Percentiles rank a stretch among this genome's conserved stretches.
phyloP scores from a whole-genome alignment of 208 protist species.

The Leishmania aethiopica region DNA sequence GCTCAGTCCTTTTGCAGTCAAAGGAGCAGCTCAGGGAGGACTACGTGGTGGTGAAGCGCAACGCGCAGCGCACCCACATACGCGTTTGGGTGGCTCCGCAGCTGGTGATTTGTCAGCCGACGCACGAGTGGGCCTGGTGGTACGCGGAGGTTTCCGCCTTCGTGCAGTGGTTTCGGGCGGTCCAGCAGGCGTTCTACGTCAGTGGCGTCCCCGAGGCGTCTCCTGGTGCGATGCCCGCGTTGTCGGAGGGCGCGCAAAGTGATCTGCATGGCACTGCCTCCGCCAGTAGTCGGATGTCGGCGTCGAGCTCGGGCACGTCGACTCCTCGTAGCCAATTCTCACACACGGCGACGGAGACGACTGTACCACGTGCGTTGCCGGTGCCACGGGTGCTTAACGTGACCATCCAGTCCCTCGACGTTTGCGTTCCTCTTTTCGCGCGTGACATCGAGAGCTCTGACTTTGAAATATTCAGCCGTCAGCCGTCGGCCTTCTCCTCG shows the following conservation, averaged over 20 bases:
- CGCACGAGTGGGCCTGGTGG: constrained; percentile 80
- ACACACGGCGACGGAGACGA: background rate
- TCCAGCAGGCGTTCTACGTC: constrained; percentile 16
- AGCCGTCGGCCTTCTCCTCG: constrained; percentile 15
- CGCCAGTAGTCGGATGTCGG: background rate
- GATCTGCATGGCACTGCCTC: background rate
- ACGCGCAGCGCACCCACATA: constrained; percentile 48
- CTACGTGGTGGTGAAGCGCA: constrained; percentile 63
- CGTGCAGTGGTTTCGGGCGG: constrained; percentile 1
- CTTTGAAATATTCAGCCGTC: constrained; percentile 20
- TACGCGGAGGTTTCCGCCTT: constrained; percentile 29
- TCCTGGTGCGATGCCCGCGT: background rate
- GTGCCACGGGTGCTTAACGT: constrained; percentile 22
- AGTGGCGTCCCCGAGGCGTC: background rate
- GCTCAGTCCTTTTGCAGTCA: constrained; percentile 57
- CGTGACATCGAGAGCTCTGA: constrained; percentile 35
- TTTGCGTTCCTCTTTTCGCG: constrained; percentile 39
- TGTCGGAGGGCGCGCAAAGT: background rate
- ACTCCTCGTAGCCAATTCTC: background rate
- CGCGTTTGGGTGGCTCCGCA: constrained; percentile 41
- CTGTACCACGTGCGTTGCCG: background rate
- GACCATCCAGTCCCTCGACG: constrained; percentile 29
- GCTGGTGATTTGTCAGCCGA: constrained; percentile 47
- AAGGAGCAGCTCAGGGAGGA: constrained; percentile 26
- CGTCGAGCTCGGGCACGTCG: background rate